A percentile compares a stretch with the other conserved stretches of the same genome.
Evolutionary conservation across 805 yeast species (phyloP).

Genomic region (Kazachstania taianensis): DNA sequence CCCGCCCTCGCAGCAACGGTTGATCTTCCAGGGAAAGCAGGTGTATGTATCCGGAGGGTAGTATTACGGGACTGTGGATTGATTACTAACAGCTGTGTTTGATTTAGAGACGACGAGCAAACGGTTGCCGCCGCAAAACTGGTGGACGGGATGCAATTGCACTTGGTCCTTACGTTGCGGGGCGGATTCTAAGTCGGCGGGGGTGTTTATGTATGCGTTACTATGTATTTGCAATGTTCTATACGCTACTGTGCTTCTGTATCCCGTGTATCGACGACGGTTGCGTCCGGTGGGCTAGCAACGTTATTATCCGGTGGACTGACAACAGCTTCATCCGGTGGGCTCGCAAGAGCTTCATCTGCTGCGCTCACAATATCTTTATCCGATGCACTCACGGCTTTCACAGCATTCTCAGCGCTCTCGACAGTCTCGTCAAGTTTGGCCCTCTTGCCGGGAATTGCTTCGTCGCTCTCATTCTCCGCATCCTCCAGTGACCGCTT

Average conservation of each 20-base stretch:
- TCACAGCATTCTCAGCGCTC: neutral
- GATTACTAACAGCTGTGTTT: slow-evolving; percentile 1
- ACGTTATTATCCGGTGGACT: too few relatives aligned
- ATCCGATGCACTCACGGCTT: too few relatives aligned
- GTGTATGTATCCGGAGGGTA: slow-evolving; percentile 40
- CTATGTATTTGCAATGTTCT: too few relatives aligned
- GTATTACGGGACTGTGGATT: neutral
- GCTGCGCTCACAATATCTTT: too few relatives aligned
- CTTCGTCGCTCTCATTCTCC: neutral
- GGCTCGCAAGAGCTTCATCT: too few relatives aligned
- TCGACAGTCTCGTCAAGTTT: neutral
- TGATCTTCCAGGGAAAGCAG: slow-evolving; percentile 85
- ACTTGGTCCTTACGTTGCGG: slow-evolving; percentile 82
- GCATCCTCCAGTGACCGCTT: slow-evolving; percentile 13
- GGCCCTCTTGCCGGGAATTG: too few relatives aligned
- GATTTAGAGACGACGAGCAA: slow-evolving; percentile 52
- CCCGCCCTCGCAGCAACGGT: slow-evolving; percentile 91
- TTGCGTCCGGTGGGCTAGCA: too few relatives aligned
- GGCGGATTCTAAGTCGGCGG: slow-evolving; percentile 68
- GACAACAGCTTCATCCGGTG: too few relatives aligned
- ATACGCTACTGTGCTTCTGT: too few relatives aligned
- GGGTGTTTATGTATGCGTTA: too few relatives aligned
- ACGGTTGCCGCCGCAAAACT: slow-evolving; percentile 67
- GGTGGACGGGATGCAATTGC: slow-evolving; percentile 77
- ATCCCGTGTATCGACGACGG: too few relatives aligned